Evolutionary conservation across 169 alveolate genomes (phyloP).

Genomic region (Plasmodium relictum): DNA sequence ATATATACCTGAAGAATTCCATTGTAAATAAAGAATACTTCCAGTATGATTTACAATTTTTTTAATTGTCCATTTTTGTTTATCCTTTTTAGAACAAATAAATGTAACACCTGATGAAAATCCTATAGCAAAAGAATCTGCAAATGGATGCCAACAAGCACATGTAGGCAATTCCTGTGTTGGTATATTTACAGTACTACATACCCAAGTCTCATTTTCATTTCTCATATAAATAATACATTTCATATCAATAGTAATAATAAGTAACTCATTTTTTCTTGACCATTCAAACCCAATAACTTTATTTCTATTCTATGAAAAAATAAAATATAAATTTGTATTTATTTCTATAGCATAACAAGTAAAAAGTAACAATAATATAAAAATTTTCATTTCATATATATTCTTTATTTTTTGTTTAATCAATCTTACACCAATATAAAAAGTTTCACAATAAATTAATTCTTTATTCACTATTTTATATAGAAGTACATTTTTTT

Average conservation of each 20-base stretch:
- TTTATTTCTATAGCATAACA: neutral
- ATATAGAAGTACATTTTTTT: constrained; percentile 29
- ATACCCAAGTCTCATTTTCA: constrained; percentile 32
- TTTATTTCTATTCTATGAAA: constrained; percentile 42
- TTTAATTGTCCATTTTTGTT: constrained; percentile 47
- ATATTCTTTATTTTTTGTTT: neutral
- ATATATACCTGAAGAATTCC: constrained; percentile 61
- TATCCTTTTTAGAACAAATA: constrained; percentile 57
- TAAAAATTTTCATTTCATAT: no score
- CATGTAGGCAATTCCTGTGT: constrained; percentile 70
- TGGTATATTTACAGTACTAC: constrained; percentile 48
- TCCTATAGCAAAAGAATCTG: constrained; percentile 63
- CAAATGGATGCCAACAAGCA: constrained; percentile 68
- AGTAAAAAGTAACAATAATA: neutral
- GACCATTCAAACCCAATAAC: constrained; percentile 68
- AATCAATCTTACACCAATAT: constrained; percentile 20
- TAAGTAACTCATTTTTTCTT: constrained; percentile 47
- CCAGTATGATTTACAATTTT: constrained; percentile 48
- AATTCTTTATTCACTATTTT: constrained; percentile 34
- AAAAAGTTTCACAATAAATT: constrained; percentile 24
- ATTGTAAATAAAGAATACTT: constrained; percentile 38
- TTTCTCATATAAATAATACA: constrained; percentile 52
- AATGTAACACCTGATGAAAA: constrained; percentile 65
- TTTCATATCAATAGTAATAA: constrained; percentile 67
- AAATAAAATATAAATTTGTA: neutral